A percentile compares a stretch with the other conserved stretches of the same genome.
Conservation (phyloP, 495 filamentous ascomycete genomes). For the Cairneyella variabilis region DNA sequence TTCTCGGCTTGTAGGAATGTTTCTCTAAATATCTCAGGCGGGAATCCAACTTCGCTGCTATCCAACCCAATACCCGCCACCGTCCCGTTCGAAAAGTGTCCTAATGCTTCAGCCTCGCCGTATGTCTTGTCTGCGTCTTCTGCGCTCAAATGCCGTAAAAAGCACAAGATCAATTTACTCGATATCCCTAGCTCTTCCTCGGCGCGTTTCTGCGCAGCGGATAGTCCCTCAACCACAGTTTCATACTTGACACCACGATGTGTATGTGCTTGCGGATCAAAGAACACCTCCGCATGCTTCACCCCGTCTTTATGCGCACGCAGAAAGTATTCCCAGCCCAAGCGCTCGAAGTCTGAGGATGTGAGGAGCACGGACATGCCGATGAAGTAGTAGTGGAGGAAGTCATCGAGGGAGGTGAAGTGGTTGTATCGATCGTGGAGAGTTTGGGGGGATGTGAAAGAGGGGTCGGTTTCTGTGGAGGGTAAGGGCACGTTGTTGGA, state of each 20-base stretch:
- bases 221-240: slow-evolving; percentile 58
- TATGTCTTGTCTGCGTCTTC: slow-evolving; percentile 46
- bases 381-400: slow-evolving; percentile 74
- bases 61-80: slow-evolving; percentile 65
- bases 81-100: slow-evolving; percentile 46
- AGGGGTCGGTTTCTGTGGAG: slow-evolving; percentile 46
- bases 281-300: slow-evolving; percentile 74
- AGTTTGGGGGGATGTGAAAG: slow-evolving; percentile 56
- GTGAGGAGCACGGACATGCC: slow-evolving; percentile 65
- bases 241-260: slow-evolving; percentile 56
- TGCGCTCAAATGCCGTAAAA: slow-evolving; percentile 64
- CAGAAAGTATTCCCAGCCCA: slow-evolving; percentile 70
- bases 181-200: slow-evolving; percentile 59
- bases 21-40: slow-evolving; percentile 59
- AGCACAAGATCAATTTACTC: slow-evolving; percentile 62
- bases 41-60: slow-evolving; percentile 59
- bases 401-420: slow-evolving; percentile 72
- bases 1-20: slow-evolving; percentile 51
- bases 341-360: slow-evolving; percentile 62
- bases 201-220: slow-evolving; percentile 54
- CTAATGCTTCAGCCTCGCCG: slow-evolving; percentile 40
- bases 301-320: slow-evolving; percentile 62
- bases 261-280: slow-evolving; percentile 74
- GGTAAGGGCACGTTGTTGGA: slow-evolving; percentile 62
- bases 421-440: slow-evolving; percentile 55